Base-by-base conservation (phyloP, 208 protist species). In the Balamuthia mandrillaris region DNA sequence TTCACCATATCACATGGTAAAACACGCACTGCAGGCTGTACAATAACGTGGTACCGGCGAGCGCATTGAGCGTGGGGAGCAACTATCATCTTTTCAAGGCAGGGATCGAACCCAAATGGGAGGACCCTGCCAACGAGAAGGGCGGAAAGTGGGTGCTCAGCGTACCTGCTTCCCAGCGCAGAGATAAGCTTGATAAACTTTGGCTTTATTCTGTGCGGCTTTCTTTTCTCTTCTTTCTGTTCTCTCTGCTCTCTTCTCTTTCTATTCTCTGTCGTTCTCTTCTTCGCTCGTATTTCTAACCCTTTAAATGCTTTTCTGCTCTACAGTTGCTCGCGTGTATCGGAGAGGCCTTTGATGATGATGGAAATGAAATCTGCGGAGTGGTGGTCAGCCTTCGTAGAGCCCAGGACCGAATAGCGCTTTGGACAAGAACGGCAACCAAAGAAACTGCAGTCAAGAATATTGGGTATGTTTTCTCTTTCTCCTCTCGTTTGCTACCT, bases 31-130 rank as follows among this genome's bases (percentile, higher is more conserved):
- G 91, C 91, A 95, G 92, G 78, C 92, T 97, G 9, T 93, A 97
- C 86, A 97, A 98, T 86, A 97, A 98, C 85, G 89, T 98, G 29
- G 90, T 94, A 44, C 58, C 88, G 2, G 94, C 95, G 31, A 94
- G 90, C 3, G 85, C 91, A 37, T 90, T 97, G 68, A 83, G 75
- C 31, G 82, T 89, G 54, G 95, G 96, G 66, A 92, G 72, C 56
- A 97, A 94, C 66, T 95, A 97, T 42, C 96, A 96, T 88, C 91
- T 98, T 37, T 98, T 98, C 89, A 95, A 96, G 29, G 93, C 97
- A 63, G 96, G 95, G 65, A 97, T 98, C 61, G 92, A 96, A 85
- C 96, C 96, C 66, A 96, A 96, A 90, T 98, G 96, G 96, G 96
- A 98, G 88, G 95, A 98, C 86, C 77, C 90, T 18, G 87, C 89